Percentiles rank a stretch among this genome's conserved stretches.
Conservation (phyloP, 2,329 filamentous ascomycete species). For the Davidsoniella virescens region DNA sequence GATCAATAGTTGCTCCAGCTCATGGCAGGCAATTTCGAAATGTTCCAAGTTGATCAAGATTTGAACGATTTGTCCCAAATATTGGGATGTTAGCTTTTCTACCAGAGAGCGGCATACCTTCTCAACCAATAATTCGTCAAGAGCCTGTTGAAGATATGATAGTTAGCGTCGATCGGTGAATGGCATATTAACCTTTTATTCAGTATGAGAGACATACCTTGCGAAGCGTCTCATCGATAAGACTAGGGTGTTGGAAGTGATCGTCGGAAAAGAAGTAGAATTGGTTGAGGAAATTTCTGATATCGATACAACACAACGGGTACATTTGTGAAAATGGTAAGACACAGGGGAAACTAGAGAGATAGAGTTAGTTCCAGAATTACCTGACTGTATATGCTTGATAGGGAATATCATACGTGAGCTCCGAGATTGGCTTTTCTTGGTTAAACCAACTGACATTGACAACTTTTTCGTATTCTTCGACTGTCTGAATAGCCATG, state of each 20-base stretch:
- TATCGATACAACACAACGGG: constrained; percentile 92
- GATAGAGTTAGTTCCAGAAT: not conserved
- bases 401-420: constrained; percentile 39
- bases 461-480: constrained; percentile 91
- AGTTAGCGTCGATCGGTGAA: not conserved
- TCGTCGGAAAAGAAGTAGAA: constrained; percentile 97
- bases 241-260: constrained; percentile 76
- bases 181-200: not conserved
- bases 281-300: constrained; percentile 91
- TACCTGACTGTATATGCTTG: not conserved
- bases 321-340: constrained; percentile 99
- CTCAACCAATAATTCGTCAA: constrained; percentile 87
- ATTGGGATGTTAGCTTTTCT: constrained; percentile 77
- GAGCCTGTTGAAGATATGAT: constrained; percentile 35
- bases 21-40: constrained; percentile 82
- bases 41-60: constrained; percentile 96
- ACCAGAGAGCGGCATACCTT: constrained; percentile 86
- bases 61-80: constrained; percentile 93
- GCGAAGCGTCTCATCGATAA: constrained; percentile 82
- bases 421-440: constrained; percentile 57
- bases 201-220: constrained; percentile 34
- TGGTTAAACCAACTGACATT: constrained; percentile 93
- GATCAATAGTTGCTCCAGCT: constrained; percentile 74
- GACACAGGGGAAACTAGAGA: constrained; percentile 69
- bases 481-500: constrained; percentile 80